Percentiles rank a stretch among this genome's conserved stretches.
These are phyloP conservation scores for Globisporangium polare DNA, from an alignment of 352 stramenopile species.

Conservation along the genomic window DNA sequence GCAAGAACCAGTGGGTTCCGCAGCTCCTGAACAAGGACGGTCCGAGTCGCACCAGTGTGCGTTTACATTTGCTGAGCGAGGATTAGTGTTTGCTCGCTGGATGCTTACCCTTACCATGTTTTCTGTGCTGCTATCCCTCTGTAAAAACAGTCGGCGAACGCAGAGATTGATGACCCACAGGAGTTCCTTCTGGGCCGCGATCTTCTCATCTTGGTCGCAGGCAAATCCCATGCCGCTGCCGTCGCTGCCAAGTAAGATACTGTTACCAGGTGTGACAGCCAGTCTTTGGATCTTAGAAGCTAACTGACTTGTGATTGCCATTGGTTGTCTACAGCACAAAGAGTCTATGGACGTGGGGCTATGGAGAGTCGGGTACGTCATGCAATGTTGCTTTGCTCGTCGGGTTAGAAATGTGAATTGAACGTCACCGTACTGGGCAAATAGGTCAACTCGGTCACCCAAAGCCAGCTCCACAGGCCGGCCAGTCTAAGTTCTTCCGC, in stretches of 20 bases:
- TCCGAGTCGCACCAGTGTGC: slow-evolving; percentile 48
- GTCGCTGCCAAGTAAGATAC: slow-evolving; percentile 42
- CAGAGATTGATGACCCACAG: slow-evolving; percentile 55
- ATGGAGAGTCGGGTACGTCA: slow-evolving; percentile 44
- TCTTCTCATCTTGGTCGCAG: slow-evolving; percentile 48
- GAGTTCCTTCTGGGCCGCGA: slow-evolving; percentile 77
- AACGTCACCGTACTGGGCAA: not conserved
- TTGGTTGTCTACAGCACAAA: slow-evolving; percentile 33
- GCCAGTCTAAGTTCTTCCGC: slow-evolving; percentile 78
- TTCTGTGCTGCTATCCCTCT: slow-evolving; percentile 2
- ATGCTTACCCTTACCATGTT: not conserved
- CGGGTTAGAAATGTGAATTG: not conserved
- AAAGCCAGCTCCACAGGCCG: slow-evolving; percentile 40
- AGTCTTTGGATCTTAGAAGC: slow-evolving; percentile 4
- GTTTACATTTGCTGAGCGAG: not conserved
- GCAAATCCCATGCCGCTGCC: slow-evolving; percentile 54
- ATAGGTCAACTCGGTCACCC: slow-evolving; percentile 64
- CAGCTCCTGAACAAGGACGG: slow-evolving; percentile 75
- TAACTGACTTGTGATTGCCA: not conserved
- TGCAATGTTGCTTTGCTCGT: not conserved
- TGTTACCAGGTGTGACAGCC: not conserved
- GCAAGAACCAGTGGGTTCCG: slow-evolving; percentile 82
- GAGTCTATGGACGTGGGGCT: slow-evolving; percentile 74
- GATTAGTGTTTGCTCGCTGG: not conserved
- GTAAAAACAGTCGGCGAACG: slow-evolving; percentile 33